Base-by-base conservation (phyloP, 2,329 filamentous ascomycete species). In the Exophiala lecanii-corni region DNA sequence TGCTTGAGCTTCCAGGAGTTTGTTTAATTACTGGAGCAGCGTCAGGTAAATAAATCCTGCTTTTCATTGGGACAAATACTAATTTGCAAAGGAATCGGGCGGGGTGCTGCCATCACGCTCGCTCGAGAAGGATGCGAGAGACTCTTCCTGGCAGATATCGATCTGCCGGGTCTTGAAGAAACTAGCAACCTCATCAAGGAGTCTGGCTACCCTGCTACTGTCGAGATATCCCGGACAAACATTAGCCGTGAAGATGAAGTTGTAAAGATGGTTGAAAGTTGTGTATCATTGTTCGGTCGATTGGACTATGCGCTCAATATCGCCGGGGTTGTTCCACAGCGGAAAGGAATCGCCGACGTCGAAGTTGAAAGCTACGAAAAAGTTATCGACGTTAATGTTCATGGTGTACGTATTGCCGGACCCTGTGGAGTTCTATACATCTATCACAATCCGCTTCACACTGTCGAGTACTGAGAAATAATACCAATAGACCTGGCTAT, bases 271-370 rank as follows among this genome's bases (percentile, higher is more conserved):
- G 18, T 43, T n/a, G 34, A 32, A 12, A 15, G 13, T 3, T 32
- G 23, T 16, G 41, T 43, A 10, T 21, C 21, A 7, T 15, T 9
- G 6, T 74, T 75, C 45, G 61, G 60, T 0, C 68, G 75, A 4
- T 54, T 80, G 2, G 76, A 79, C 53, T 79, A 79, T 54, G 70
- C 68, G 0, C 70, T 78, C 5, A 75, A 74, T 43, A 76, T 74
- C 38, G 76, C 76, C 0, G 76, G 76, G 0, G 66, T 79, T 2
- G 54, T 74, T 2, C 70, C 70, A 2, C 57, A 62, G 3, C 57
- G 63, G 5, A 59, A 65, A 28, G 62, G 66, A 10, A 70, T 70
- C 1, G 53, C 66, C 18, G 74, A 79, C 32, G 73, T 68, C n/a
- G 55, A 65, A 0, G 57, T 65, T 0, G 63, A 65, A 1, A 64